phyloP scores from a whole-genome alignment of 2,329 filamentous ascomycete species.

The Canariomyces notabilis region DNA sequence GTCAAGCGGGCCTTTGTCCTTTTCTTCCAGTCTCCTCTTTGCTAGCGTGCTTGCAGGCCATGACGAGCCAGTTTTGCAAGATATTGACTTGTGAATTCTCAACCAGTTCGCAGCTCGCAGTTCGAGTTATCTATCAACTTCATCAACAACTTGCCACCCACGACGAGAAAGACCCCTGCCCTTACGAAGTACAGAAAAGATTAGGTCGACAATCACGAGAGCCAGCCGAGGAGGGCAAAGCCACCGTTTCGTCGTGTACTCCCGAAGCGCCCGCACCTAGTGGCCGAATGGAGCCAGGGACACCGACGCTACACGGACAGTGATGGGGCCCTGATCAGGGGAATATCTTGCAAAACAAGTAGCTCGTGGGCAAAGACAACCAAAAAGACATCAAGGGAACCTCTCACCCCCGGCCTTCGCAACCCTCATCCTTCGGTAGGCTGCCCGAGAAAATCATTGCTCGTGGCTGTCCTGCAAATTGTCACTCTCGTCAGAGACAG shows the following conservation, averaged over 20 bases:
- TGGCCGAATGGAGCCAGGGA: constrained; percentile 14
- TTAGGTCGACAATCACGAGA: not conserved
- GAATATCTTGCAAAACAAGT: constrained; percentile 4
- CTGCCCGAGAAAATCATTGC: not conserved
- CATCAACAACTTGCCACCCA: not conserved
- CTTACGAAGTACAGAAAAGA: not conserved
- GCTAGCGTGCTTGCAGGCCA: not conserved
- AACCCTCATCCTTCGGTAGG: not conserved
- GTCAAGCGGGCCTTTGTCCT: constrained; percentile 3
- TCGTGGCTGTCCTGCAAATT: constrained; percentile 5
- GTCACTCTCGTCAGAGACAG: constrained; percentile 2
- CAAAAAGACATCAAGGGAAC: not conserved
- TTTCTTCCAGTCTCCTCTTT: no score
- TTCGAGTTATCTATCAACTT: not conserved
- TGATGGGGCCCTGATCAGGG: constrained; percentile 2
- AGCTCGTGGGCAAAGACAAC: not conserved
- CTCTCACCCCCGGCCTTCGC: not conserved
- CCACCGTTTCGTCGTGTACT: constrained; percentile 5
- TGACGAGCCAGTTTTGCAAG: not conserved
- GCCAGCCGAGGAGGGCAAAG: not conserved
- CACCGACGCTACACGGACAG: constrained; percentile 9
- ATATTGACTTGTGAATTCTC: not conserved
- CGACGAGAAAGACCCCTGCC: not conserved
- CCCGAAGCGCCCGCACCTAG: constrained; percentile 9
- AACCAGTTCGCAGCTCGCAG: not conserved